Base-by-base conservation (phyloP, 306 rosid genomes). In the Glycyrrhiza uralensis region DNA sequence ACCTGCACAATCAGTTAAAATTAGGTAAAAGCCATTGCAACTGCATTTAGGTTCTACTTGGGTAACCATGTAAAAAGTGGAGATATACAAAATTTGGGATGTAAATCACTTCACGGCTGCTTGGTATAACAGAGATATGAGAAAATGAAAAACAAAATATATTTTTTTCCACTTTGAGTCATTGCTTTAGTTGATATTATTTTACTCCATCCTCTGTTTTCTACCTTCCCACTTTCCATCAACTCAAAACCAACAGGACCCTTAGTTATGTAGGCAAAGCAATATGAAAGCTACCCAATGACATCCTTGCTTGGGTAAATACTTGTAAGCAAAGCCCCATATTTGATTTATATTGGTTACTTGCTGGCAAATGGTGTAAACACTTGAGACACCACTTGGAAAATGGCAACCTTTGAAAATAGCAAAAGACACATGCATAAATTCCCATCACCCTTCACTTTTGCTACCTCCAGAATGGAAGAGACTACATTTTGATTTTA, bases 361-460 rank as follows among this genome's bases (percentile, higher is more conserved):
- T 82, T 78, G 85, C 91, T 82, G 88, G 87, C 81, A 89, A 84
- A 78, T 52, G 83, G 84, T 82, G 84, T 70, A 76, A 44, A 66
- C 7, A 64, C 85, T 77, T 26, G 18, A 54, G 58, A 69, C 89
- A 81, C 87, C 82, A 78, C 75, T 75, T 76, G 86, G 85, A 91
- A 86, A 88, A 55, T 38, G 64, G 59, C 87, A 87, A 91, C 88
- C 92, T 35, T 63, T 23, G 19, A 36, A 26, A 66, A 62, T 78
- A 45, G 29, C 15, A 82, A 46, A 65, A 78, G 24, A 74, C 10
- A 36, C 13, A 17, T 6, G 76, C 36, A 26, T 28, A 78, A 61
- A 61, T 66, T 28, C 58, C 35, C 66, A 28, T 72, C 71, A 74
- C 19, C 38, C 39, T 28, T 61, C 49, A 32, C 45, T 64, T 63